A percentile compares a stretch with the other conserved stretches of the same genome.
phyloP scores from a whole-genome alignment of 2,329 filamentous ascomycete genomes.

The Chrysosphaeria jannelii region DNA sequence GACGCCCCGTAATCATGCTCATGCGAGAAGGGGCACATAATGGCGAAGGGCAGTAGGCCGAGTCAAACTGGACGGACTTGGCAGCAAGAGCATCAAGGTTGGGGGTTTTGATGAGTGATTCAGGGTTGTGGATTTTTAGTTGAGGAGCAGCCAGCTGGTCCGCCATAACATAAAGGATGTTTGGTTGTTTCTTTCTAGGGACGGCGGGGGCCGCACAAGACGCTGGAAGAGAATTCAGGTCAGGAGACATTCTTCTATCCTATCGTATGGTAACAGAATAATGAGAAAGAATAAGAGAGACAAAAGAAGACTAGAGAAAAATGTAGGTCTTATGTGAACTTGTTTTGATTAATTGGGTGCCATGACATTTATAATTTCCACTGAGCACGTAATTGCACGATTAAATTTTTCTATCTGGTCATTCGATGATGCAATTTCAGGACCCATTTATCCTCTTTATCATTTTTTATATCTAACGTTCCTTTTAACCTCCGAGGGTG shows the following conservation, averaged over 20 bases:
- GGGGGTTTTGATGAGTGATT: slow-evolving; percentile 75
- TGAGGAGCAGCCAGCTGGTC: slow-evolving; percentile 79
- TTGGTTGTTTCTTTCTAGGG: slow-evolving; percentile 22
- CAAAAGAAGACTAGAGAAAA: slow-evolving; percentile 1
- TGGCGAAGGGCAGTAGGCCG: slow-evolving; percentile 78
- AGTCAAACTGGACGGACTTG: slow-evolving; percentile 68
- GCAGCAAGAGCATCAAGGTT: slow-evolving; percentile 62
- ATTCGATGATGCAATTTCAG: no score
- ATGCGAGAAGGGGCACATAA: slow-evolving; percentile 80
- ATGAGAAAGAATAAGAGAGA: slow-evolving; percentile 2
- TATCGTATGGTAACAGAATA: slow-evolving; percentile 1
- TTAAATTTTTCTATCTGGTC: no score
- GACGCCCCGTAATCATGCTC: slow-evolving; percentile 75
- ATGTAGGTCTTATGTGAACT: no score
- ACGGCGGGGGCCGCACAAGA: slow-evolving; percentile 12
- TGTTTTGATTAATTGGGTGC: no score
- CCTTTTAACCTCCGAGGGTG: no score
- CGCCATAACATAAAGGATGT: slow-evolving; percentile 86
- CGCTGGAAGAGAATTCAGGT: slow-evolving; percentile 39
- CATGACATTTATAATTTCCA: no score
- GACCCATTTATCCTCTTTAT: no score
- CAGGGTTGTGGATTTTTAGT: slow-evolving; percentile 70
- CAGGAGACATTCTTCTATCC: slow-evolving; percentile 40
- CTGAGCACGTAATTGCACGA: no score
- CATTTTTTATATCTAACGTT: no score